Percentiles rank a stretch among this genome's conserved stretches.
phyloP scores from a whole-genome alignment of 768 basidiomycete species.

The Boletus tomentosulus region DNA sequence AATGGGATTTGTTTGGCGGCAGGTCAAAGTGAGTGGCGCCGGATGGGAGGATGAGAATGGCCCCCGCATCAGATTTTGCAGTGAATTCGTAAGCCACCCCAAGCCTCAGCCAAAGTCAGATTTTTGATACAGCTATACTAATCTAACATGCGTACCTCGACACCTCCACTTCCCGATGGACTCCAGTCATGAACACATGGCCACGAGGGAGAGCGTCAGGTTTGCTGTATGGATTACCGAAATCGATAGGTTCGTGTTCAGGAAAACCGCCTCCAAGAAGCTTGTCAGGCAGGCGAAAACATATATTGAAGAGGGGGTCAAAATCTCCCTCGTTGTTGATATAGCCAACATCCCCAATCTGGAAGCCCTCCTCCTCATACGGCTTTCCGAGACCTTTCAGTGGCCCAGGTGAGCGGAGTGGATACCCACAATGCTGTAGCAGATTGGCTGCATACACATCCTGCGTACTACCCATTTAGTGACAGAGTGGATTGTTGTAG shows the following conservation, averaged over 20 bases:
- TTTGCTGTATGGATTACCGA: neutral
- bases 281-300: neutral
- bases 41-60: neutral
- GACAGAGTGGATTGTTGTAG: no score
- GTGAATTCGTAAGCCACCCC: neutral
- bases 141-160: neutral
- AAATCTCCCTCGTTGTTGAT: neutral
- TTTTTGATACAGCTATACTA: neutral
- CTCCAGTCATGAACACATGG: neutral
- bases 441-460: neutral
- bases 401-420: neutral
- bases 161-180: neutral
- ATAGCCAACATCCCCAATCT: neutral
- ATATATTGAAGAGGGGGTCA: neutral
- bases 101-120: neutral
- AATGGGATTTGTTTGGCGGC: neutral
- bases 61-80: neutral
- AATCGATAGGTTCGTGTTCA: neutral
- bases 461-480: neutral
- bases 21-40: neutral
- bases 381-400: neutral
- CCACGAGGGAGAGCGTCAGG: neutral
- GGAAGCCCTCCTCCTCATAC: neutral
- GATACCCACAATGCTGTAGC: neutral
- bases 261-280: neutral